A percentile compares a stretch with the other conserved stretches of the same genome.
Evolutionary conservation across 1,139 yeast species (phyloP).

Genomic region (Diutina sp.): DNA sequence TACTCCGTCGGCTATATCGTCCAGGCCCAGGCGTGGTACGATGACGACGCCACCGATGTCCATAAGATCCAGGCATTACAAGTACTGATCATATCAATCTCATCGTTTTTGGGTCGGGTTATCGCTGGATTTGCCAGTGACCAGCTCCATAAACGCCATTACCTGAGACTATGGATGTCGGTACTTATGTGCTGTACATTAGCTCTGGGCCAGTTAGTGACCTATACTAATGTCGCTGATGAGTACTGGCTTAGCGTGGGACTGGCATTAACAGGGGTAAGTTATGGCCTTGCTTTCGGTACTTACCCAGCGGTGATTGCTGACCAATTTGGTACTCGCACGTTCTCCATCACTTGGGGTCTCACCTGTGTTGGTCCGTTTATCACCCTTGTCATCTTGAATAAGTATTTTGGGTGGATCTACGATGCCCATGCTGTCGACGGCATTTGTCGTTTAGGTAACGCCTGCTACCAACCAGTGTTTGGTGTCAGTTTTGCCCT

Average conservation of each 20-base stretch:
- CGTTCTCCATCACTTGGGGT: slow-evolving; percentile 79
- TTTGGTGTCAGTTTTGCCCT: slow-evolving; percentile 13
- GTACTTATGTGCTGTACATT: slow-evolving; percentile 24
- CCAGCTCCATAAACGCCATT: slow-evolving; percentile 30
- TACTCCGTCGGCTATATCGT: slow-evolving; percentile 64
- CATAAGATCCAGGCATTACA: slow-evolving; percentile 51
- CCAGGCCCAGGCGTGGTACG: slow-evolving; percentile 30
- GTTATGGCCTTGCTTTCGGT: slow-evolving; percentile 77
- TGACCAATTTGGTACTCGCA: slow-evolving; percentile 60
- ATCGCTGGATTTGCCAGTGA: slow-evolving; percentile 62
- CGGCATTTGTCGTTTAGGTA: not conserved
- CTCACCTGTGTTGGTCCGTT: slow-evolving; percentile 34
- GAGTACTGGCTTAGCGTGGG: not conserved
- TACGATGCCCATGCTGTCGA: slow-evolving; percentile 17
- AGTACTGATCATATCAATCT: slow-evolving; percentile 57
- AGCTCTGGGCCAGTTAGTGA: slow-evolving; percentile 15
- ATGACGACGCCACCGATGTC: slow-evolving; percentile 4
- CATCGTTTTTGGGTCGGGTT: slow-evolving; percentile 57
- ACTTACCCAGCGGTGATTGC: slow-evolving; percentile 71
- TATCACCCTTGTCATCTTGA: slow-evolving; percentile 19
- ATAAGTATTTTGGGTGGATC: slow-evolving; percentile 26
- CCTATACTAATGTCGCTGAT: slow-evolving; percentile 8
- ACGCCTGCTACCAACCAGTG: slow-evolving; percentile 2
- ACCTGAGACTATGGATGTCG: slow-evolving; percentile 60
- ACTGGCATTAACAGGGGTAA: slow-evolving; percentile 51